phyloP scores from a whole-genome alignment of 441 rosid genomes.

The Euphorbia neoarborescens region DNA sequence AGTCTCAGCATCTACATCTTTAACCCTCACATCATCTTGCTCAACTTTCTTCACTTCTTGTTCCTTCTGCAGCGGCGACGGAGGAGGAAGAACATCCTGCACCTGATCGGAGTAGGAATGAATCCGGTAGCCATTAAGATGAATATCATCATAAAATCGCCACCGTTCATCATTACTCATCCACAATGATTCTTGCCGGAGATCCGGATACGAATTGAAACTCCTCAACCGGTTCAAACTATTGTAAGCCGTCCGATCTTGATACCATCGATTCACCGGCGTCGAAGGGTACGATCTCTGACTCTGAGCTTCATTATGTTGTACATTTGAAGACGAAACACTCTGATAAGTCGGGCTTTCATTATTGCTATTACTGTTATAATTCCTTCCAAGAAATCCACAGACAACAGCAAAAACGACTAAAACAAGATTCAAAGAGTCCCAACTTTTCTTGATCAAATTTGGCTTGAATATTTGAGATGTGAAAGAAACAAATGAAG shows the following conservation, averaged over 20 bases:
- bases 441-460: conserved; percentile 66
- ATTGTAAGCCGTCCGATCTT: conserved; percentile 34
- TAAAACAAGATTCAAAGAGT: conserved; percentile 55
- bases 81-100: conserved; percentile 3
- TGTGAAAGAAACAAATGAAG: conserved; percentile 39
- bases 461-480: conserved; percentile 56
- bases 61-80: conserved; percentile 12
- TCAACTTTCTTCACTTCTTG: conserved; percentile 1
- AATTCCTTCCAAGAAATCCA: conserved; percentile 52
- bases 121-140: conserved; percentile 30
- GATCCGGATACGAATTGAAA: conserved; percentile 75
- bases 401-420: conserved; percentile 72
- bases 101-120: conserved; percentile 25
- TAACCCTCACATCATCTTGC: neutral
- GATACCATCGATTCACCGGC: conserved; percentile 32
- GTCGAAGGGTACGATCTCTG: conserved; percentile 32
- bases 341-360: conserved; percentile 17
- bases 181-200: conserved; percentile 40
- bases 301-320: conserved; percentile 21
- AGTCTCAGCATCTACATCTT: conserved; percentile 25
- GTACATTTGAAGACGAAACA: conserved; percentile 22
- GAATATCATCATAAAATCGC: conserved; percentile 67
- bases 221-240: conserved; percentile 44
- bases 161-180: conserved; percentile 35
- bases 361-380: conserved; percentile 1